These are phyloP conservation scores for Capsella rubella DNA, from an alignment of 441 rosid species.

Conservation along the genomic window DNA sequence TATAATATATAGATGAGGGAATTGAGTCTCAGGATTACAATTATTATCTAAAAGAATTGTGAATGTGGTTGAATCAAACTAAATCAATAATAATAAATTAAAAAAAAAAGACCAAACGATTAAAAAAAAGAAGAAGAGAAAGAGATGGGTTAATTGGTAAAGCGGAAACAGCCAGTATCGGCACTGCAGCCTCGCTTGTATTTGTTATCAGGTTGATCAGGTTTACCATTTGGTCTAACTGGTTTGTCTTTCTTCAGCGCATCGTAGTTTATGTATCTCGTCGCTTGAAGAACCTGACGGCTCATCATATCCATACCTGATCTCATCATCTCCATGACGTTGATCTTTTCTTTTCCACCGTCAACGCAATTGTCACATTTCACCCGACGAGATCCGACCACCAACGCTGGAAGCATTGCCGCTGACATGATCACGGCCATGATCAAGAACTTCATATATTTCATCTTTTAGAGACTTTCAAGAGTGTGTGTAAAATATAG, in stretches of 20 bases:
- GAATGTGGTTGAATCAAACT: background rate
- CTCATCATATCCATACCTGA: constrained; percentile 17
- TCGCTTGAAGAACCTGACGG: constrained; percentile 23
- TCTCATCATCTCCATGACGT: background rate
- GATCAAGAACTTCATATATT: background rate
- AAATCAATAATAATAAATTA: background rate
- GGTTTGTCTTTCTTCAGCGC: constrained; percentile 33
- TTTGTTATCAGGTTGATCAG: constrained; percentile 32
- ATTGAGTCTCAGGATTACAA: too few species aligned
- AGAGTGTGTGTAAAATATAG: background rate
- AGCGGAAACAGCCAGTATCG: constrained; percentile 36
- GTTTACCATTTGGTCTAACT: constrained; percentile 26
- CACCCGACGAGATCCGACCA: constrained; percentile 18
- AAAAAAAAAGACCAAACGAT: background rate
- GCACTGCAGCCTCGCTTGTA: constrained; percentile 43
- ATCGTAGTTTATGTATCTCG: constrained; percentile 39
- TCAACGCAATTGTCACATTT: constrained; percentile 23
- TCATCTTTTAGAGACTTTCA: background rate
- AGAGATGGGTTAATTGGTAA: background rate
- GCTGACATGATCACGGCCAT: constrained; percentile 2
- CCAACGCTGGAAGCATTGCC: background rate
- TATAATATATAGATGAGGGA: too few species aligned
- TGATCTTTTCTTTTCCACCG: constrained; percentile 6
- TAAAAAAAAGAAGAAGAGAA: background rate
- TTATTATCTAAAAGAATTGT: background rate